phyloP scores from a whole-genome alignment of 225 moss, liverwort and hornwort species.

The Physcomitrium patens region DNA sequence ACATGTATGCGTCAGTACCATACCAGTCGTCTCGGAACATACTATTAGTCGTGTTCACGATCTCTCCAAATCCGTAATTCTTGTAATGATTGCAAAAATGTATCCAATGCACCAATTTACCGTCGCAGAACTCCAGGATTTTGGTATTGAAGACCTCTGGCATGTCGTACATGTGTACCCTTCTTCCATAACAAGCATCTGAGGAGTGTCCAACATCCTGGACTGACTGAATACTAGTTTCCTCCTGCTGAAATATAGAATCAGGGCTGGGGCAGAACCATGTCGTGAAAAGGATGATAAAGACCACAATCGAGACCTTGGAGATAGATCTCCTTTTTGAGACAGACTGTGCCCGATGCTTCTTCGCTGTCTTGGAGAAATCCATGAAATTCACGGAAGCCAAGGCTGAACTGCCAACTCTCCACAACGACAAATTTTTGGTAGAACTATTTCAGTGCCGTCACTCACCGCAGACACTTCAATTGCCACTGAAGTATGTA shows the following conservation, averaged over 20 bases:
- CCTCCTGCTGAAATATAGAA: neutral
- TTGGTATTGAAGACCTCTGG: conserved; percentile 50
- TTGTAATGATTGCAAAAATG: conserved; percentile 43
- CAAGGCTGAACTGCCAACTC: neutral
- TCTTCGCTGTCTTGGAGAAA: conserved; percentile 34
- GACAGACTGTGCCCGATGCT: conserved; percentile 28
- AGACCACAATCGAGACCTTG: conserved; percentile 38
- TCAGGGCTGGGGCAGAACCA: conserved; percentile 46
- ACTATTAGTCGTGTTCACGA: conserved; percentile 27
- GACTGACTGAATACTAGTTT: conserved; percentile 6
- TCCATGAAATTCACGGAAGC: conserved; percentile 32
- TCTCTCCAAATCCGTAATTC: conserved; percentile 55
- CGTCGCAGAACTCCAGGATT: conserved; percentile 49
- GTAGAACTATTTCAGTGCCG: neutral
- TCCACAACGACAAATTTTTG: neutral
- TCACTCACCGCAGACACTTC: neutral
- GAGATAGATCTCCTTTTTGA: conserved; percentile 20
- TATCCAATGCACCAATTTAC: conserved; percentile 52
- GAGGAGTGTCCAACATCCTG: neutral
- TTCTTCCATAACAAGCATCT: conserved; percentile 37
- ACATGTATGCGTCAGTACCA: conserved; percentile 69
- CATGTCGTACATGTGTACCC: conserved; percentile 60
- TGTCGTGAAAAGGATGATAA: conserved; percentile 38
- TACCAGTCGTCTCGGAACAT: conserved; percentile 61
- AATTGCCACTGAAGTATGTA: neutral